phyloP scores from a whole-genome alignment of 2,329 filamentous ascomycete genomes.

The Chrysosporium keratinophilum region DNA sequence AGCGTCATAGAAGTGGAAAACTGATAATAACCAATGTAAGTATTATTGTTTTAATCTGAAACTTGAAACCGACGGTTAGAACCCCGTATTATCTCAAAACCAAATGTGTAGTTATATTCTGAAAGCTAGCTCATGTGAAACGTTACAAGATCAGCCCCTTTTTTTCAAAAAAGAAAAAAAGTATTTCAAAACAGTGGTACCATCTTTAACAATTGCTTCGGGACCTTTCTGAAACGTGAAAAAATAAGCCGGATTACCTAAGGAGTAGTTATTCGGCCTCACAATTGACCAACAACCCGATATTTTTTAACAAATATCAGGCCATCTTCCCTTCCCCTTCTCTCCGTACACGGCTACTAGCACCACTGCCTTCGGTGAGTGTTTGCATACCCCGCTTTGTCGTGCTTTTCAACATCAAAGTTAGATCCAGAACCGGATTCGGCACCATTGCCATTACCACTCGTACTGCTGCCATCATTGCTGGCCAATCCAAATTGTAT shows the following conservation, averaged over 20 bases:
- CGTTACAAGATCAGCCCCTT: neutral
- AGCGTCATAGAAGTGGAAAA: too few relatives aligned
- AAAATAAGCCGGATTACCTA: too few relatives aligned
- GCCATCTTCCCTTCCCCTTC: conserved; percentile 3
- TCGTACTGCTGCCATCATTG: neutral
- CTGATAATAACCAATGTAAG: too few relatives aligned
- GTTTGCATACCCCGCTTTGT: neutral
- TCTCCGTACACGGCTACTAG: neutral
- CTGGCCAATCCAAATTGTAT: neutral
- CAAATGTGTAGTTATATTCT: too few relatives aligned
- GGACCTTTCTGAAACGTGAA: too few relatives aligned
- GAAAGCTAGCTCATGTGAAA: too few relatives aligned
- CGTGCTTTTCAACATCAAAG: neutral
- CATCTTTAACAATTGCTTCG: neutral
- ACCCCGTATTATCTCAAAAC: too few relatives aligned
- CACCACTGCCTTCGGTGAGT: neutral
- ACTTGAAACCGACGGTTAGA: too few relatives aligned
- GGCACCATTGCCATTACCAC: neutral
- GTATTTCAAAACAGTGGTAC: neutral
- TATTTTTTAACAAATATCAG: neutral
- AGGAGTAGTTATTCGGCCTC: too few relatives aligned
- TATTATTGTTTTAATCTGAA: too few relatives aligned
- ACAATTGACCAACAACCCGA: too few relatives aligned
- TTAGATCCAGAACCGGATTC: neutral
- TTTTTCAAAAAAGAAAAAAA: neutral